A percentile compares a stretch with the other conserved stretches of the same genome.
These are phyloP conservation scores for Didymella exigua DNA, from an alignment of 2,329 filamentous ascomycete species.

Conservation along the genomic window DNA sequence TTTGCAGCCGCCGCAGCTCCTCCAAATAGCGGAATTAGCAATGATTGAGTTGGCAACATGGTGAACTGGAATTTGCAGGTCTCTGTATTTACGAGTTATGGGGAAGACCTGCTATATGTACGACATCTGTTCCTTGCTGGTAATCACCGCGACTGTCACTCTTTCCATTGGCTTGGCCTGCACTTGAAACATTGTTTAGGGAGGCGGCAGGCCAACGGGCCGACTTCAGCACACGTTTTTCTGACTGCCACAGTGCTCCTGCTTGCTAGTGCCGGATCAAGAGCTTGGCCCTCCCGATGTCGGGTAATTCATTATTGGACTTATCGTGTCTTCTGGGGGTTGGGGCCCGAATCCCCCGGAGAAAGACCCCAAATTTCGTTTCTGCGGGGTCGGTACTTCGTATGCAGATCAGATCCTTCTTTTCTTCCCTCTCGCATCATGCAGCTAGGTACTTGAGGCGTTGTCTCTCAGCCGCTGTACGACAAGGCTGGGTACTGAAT, in stretches of 20 bases:
- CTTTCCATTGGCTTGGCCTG: constrained; percentile 10
- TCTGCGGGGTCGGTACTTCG: neutral
- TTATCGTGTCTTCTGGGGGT: constrained; percentile 1
- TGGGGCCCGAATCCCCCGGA: constrained; percentile 8
- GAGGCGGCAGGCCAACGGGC: constrained; percentile 11
- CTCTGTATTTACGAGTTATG: neutral
- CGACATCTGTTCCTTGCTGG: constrained; percentile 1
- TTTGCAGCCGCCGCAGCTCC: constrained; percentile 35
- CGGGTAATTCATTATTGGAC: constrained; percentile 6
- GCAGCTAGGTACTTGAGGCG: neutral
- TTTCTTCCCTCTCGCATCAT: neutral
- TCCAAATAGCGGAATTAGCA: constrained; percentile 35
- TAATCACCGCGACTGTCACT: constrained; percentile 5
- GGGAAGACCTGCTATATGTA: constrained; percentile 4
- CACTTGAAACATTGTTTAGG: constrained; percentile 14
- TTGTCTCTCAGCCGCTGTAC: neutral
- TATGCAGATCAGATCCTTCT: neutral
- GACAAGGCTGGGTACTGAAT: neutral
- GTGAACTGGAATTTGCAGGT: neutral
- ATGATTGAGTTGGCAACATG: constrained; percentile 31
- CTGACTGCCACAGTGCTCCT: constrained; percentile 3
- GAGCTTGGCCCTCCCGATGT: neutral
- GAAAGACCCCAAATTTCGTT: neutral
- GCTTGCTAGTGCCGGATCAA: constrained; percentile 4
- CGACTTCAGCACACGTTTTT: constrained; percentile 7